These are phyloP conservation scores for Tritrichomonas musculus DNA, from an alignment of 208 protist genomes.

Conservation along the genomic window DNA sequence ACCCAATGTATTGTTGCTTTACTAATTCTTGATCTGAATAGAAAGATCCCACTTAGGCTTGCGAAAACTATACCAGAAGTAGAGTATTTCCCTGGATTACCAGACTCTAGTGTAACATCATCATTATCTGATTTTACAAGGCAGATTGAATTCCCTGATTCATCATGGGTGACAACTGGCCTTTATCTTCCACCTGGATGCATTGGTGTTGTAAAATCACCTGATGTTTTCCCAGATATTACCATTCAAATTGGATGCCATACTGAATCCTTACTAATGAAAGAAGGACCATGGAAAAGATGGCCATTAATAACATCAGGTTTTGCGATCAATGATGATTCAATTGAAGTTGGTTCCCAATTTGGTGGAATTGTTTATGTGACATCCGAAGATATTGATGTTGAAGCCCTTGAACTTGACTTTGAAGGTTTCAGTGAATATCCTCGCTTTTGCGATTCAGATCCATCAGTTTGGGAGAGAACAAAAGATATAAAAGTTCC, in stretches of 20 bases:
- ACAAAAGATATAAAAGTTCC: not conserved
- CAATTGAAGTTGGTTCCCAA: not conserved
- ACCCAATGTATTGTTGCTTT: not conserved
- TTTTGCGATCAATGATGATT: not conserved
- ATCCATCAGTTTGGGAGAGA: not conserved
- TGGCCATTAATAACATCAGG: not conserved
- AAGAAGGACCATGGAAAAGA: not conserved
- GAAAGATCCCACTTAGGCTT: not conserved
- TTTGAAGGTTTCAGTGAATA: not conserved
- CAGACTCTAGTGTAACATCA: no score
- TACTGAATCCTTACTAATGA: not conserved
- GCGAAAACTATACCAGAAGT: not conserved
- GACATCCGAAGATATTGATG: not conserved
- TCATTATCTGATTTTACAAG: not conserved
- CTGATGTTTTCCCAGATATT: no score
- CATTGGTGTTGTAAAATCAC: not conserved
- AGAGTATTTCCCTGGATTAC: not conserved
- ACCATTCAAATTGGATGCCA: not conserved
- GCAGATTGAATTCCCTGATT: not conserved
- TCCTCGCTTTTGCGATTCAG: not conserved
- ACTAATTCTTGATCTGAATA: not conserved
- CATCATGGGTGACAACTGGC: not conserved
- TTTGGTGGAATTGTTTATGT: slow-evolving; percentile 18
- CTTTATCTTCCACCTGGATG: not conserved
- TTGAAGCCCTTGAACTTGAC: not conserved